Evolutionary conservation across 352 stramenopile genomes (phyloP).

Genomic region (Globisporangium mamillatum): DNA sequence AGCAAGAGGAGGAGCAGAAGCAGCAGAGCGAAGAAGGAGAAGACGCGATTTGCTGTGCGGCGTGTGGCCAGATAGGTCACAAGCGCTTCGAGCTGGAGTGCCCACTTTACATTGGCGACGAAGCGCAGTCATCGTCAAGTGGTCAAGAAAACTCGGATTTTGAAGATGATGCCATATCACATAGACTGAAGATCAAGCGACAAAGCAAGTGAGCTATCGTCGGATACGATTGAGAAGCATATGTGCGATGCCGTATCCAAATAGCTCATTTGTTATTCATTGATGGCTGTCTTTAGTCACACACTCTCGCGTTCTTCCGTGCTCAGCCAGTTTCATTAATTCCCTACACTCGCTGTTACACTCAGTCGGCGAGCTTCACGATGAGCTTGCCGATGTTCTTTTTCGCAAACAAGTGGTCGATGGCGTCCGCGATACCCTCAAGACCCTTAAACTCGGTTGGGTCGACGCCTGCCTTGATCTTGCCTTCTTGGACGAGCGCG

Average conservation of each 20-base stretch:
- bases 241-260: background rate
- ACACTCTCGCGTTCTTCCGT: background rate
- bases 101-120: background rate
- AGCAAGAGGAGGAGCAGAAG: background rate
- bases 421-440: constrained; percentile 45
- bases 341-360: background rate
- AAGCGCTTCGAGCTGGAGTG: background rate
- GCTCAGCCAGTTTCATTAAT: background rate
- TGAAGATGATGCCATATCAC: background rate
- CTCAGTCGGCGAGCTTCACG: constrained; percentile 32
- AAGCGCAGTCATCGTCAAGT: background rate
- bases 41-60: background rate
- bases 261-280: background rate
- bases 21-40: background rate
- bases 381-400: constrained; percentile 67
- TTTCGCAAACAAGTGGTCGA: constrained; percentile 47
- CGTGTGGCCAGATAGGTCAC: background rate
- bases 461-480: constrained; percentile 38
- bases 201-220: background rate
- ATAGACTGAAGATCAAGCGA: background rate
- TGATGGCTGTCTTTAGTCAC: background rate
- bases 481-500: constrained; percentile 37
- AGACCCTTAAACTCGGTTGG: constrained; percentile 39
- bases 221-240: background rate
- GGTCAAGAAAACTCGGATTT: background rate